Evolutionary conservation across 495 filamentous ascomycete genomes (phyloP).

Genomic region (Paragyromitra xinjiangensis): DNA sequence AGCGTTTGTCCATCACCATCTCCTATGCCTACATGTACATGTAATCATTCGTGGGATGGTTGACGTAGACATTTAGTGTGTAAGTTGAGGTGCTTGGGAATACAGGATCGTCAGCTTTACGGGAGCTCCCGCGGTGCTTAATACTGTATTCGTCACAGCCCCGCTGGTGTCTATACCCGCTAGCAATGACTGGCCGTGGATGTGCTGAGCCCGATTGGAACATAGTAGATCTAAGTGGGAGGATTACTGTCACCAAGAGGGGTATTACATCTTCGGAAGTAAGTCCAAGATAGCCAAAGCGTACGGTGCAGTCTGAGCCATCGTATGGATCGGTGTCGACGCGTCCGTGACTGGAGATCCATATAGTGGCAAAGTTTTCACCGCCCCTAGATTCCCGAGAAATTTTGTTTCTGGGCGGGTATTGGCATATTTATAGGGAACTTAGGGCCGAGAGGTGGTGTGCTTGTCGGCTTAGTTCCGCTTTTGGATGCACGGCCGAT

Average conservation of each 20-base stretch:
- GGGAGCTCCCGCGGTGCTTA: conserved; percentile 12
- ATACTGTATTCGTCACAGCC: conserved; percentile 18
- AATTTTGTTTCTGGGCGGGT: conserved; percentile 44
- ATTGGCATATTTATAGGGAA: conserved; percentile 44
- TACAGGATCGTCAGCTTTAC: conserved; percentile 20
- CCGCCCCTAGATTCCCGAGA: conserved; percentile 3
- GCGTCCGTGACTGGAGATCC: conserved; percentile 14
- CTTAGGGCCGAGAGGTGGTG: conserved; percentile 35
- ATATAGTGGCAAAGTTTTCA: conserved; percentile 8
- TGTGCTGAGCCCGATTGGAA: conserved; percentile 27
- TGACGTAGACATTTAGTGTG: neutral
- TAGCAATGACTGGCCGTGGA: neutral
- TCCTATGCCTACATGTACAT: neutral
- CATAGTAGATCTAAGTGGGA: conserved; percentile 58
- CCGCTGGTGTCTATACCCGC: conserved; percentile 6
- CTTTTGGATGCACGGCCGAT: conserved; percentile 57
- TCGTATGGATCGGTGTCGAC: conserved; percentile 71
- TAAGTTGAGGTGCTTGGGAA: neutral
- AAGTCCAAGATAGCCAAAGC: conserved; percentile 67
- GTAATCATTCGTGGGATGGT: conserved; percentile 4
- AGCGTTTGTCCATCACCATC: neutral
- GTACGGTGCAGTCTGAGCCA: conserved; percentile 63
- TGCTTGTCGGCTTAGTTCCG: conserved; percentile 57
- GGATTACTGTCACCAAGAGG: conserved; percentile 63
- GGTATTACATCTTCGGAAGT: conserved; percentile 68